phyloP scores from a whole-genome alignment of 371 early-diverging fungal genomes.

The Saksenaea oblongispora region DNA sequence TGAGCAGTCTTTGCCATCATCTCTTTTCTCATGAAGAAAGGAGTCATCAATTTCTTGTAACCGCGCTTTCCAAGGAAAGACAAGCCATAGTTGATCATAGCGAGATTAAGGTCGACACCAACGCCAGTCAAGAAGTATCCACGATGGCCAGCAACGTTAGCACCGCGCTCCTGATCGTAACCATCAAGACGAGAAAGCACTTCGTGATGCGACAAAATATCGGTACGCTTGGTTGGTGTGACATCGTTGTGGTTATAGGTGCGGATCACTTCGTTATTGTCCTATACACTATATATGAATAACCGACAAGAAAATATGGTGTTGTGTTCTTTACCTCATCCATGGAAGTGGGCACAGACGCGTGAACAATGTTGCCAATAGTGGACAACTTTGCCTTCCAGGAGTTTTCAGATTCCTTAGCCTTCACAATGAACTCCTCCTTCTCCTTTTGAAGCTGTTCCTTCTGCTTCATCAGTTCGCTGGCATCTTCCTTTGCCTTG shows the following conservation, averaged over 20 bases:
- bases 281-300: constrained; percentile 28
- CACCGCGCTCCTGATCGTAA: constrained; percentile 92
- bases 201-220: constrained; percentile 91
- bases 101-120: constrained; percentile 97
- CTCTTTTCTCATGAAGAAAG: constrained; percentile 98
- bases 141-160: constrained; percentile 98
- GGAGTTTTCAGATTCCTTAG: constrained; percentile 73
- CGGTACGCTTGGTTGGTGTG: constrained; percentile 66
- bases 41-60: constrained; percentile 98
- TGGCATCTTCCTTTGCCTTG: constrained; percentile 93
- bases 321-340: constrained; percentile 66
- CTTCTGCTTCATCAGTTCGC: constrained; percentile 76
- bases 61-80: constrained; percentile 87
- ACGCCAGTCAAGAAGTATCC: constrained; percentile 97
- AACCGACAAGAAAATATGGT: background rate
- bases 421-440: constrained; percentile 62
- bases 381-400: constrained; percentile 71
- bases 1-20: constrained; percentile 99
- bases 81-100: constrained; percentile 97
- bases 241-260: constrained; percentile 60
- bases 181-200: constrained; percentile 91
- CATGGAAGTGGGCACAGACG: constrained; percentile 85
- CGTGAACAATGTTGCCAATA: constrained; percentile 98
- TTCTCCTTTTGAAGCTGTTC: constrained; percentile 73
- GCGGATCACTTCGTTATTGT: constrained; percentile 83